Base-by-base conservation (phyloP, 805 yeast genomes). In the Starmerella floris region DNA sequence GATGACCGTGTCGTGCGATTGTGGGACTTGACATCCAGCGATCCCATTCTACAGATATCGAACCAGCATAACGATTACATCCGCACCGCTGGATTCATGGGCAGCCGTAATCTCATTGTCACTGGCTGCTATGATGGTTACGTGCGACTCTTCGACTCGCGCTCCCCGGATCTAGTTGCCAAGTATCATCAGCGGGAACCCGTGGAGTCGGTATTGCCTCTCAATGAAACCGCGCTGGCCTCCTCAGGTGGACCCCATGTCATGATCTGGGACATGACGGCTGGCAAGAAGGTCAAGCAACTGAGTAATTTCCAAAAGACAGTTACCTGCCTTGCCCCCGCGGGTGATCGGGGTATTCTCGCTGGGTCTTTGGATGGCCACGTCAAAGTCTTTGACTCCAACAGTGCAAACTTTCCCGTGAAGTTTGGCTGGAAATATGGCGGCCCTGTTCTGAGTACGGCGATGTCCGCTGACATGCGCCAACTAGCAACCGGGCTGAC, bases 341-440 rank as follows among this genome's bases (percentile, higher is more conserved):
- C 88, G 9, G 80, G 79, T 25, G 83, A 76, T 49, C 66, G 75
- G 39, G 88, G 91, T n/a, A 66, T 91, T 35, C 65, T 91, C 25
- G 96, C 94, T 2, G 96, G 97, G 16, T 85, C 96, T 0, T 67
- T 91, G 44, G 98, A 91, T 63, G 98, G 98, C 19, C 98, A 91
- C 62, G 95, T 91, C 46, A 91, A 91, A 62, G 87, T 87, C 35
- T 83, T 88, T 59, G 96, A 87, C 61, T 74, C 83, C 30, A 63
- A 72, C 23, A 72, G 79, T 13, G 54, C 62, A 23, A 41, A 43
- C 17, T 87, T 88, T 83, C 81, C 79, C 47, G 95, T 88, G 47
- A 83, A 80, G 59, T 88, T 85, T 59, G 96, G 96, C 38, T 88
- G 97, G 96, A 88, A 87, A 62, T 88, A 82, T 57, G 95, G 95